These are phyloP conservation scores for Wickerhamomyces strasburgensis DNA, from an alignment of 805 yeast genomes.

Conservation along the genomic window DNA sequence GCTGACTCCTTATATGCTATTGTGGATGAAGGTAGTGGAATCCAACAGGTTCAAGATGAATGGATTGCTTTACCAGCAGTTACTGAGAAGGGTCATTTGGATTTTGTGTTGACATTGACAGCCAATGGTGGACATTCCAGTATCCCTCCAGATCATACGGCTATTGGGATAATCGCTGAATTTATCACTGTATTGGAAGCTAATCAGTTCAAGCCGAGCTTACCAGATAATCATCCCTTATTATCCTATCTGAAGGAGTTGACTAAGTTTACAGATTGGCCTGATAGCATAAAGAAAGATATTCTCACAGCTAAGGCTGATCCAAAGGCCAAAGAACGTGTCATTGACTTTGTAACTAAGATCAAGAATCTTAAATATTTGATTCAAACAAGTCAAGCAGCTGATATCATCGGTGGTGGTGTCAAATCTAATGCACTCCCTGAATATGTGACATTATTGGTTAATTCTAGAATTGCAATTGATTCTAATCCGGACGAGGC, in stretches of 20 bases:
- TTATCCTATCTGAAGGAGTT: not conserved
- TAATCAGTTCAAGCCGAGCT: constrained; percentile 38
- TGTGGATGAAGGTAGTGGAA: constrained; percentile 58
- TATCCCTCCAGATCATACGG: constrained; percentile 69
- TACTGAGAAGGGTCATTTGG: constrained; percentile 58
- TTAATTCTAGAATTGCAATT: constrained; percentile 54
- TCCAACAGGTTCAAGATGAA: constrained; percentile 26
- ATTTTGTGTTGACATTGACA: constrained; percentile 41
- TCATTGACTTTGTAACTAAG: not conserved
- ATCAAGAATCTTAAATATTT: constrained; percentile 27
- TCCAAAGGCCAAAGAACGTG: constrained; percentile 30
- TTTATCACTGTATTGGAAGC: constrained; percentile 72
- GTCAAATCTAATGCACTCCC: constrained; percentile 65
- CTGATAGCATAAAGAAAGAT: constrained; percentile 18
- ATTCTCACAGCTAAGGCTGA: not conserved
- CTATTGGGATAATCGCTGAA: constrained; percentile 17
- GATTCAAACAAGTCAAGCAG: constrained; percentile 34
- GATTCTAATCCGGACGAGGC: constrained; percentile 34
- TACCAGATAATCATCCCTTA: constrained; percentile 50
- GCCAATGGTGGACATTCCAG: constrained; percentile 79
- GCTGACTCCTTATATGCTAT: constrained; percentile 61
- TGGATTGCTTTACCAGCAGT: constrained; percentile 49
- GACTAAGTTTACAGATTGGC: constrained; percentile 14
- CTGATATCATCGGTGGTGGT: constrained; percentile 59
- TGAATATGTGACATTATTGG: constrained; percentile 41